Evolutionary conservation across 352 stramenopile species (phyloP).

Genomic region (Phytophthora tentaculata): DNA sequence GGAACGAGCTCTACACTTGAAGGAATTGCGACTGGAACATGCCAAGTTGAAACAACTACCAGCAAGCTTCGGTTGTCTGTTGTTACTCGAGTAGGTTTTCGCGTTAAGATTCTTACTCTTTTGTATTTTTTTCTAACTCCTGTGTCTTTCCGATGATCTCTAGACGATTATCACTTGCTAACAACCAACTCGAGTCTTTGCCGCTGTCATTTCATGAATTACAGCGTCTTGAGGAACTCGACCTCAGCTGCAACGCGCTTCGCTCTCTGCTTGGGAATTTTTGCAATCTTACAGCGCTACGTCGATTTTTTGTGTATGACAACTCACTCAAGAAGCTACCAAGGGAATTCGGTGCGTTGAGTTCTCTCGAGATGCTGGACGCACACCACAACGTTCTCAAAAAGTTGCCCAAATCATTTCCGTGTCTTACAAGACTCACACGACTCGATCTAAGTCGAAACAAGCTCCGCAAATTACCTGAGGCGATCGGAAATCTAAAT

Average conservation of each 20-base stretch:
- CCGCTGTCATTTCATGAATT: conserved; percentile 65
- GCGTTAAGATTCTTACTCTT: background rate
- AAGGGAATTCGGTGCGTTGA: conserved; percentile 49
- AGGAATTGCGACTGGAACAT: conserved; percentile 46
- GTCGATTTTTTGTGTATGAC: conserved; percentile 45
- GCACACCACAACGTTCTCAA: conserved; percentile 45
- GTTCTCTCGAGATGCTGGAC: conserved; percentile 45
- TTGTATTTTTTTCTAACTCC: background rate
- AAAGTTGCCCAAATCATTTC: conserved; percentile 57
- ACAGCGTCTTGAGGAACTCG: conserved; percentile 35
- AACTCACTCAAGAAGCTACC: conserved; percentile 46
- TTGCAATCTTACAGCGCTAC: conserved; percentile 46
- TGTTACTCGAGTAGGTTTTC: conserved; percentile 49
- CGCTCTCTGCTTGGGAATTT: conserved; percentile 59
- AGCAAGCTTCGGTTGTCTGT: conserved; percentile 59
- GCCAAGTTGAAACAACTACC: conserved; percentile 44
- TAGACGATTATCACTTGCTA: conserved; percentile 56
- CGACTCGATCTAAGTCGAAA: conserved; percentile 55
- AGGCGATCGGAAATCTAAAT: conserved; percentile 54
- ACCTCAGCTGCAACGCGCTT: conserved; percentile 56
- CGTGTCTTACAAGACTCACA: conserved; percentile 41
- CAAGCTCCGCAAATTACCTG: conserved; percentile 45
- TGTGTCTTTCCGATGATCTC: background rate
- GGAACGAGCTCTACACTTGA: conserved; percentile 48
- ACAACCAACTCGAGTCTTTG: conserved; percentile 59